Evolutionary conservation across 495 filamentous ascomycete species (phyloP).

Genomic region (Schizothecium vesticola): DNA sequence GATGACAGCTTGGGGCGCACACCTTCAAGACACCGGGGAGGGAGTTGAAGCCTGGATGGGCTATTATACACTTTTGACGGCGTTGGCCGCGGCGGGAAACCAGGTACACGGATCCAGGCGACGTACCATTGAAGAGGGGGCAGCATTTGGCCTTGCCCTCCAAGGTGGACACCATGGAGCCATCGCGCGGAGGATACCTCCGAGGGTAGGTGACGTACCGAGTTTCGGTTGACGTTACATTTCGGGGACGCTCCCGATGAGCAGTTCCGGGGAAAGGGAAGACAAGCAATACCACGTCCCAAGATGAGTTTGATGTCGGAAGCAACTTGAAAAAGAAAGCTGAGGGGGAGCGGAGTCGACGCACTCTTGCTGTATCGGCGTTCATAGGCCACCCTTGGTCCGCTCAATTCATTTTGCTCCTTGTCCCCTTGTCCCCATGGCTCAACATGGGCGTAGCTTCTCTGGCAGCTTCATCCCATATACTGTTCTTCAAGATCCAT

Average conservation of each 20-base stretch:
- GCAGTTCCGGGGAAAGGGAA: background rate
- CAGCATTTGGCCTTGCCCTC: background rate
- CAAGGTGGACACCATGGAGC: background rate
- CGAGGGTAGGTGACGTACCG: background rate
- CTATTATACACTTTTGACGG: background rate
- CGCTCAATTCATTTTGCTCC: too few relatives aligned
- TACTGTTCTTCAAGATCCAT: background rate
- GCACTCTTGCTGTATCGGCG: background rate
- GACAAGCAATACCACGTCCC: background rate
- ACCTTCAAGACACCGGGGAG: background rate
- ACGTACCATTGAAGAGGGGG: background rate
- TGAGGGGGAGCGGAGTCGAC: background rate
- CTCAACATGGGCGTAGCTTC: background rate
- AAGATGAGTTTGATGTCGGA: background rate
- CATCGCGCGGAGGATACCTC: background rate
- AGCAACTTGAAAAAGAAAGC: background rate
- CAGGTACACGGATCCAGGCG: background rate
- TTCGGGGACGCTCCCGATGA: background rate
- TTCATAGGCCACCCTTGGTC: background rate
- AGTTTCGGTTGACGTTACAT: background rate
- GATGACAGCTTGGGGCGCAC: background rate
- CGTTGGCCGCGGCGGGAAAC: background rate
- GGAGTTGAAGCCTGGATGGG: background rate
- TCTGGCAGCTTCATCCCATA: background rate
- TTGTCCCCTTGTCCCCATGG: background rate